phyloP scores from a whole-genome alignment of 2,329 filamentous ascomycete species.

The Colletotrichum tamarilloi region DNA sequence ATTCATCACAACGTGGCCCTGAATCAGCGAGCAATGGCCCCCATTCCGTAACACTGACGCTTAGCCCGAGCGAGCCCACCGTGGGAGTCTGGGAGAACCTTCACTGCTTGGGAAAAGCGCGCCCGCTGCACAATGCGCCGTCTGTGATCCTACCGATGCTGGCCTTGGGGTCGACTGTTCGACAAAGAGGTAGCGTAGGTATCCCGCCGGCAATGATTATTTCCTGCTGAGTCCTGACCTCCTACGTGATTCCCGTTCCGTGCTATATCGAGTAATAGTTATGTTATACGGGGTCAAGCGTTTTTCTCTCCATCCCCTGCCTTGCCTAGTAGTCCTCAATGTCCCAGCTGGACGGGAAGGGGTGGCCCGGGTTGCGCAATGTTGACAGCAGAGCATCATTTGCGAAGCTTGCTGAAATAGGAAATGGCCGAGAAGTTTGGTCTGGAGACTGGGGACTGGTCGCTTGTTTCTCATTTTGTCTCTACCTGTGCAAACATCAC shows the following conservation, averaged over 20 bases:
- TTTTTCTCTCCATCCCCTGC: neutral
- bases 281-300: too few relatives aligned
- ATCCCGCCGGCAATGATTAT: neutral
- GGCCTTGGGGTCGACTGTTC: neutral
- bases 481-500: slow-evolving; percentile 13
- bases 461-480: slow-evolving; percentile 21
- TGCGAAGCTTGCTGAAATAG: slow-evolving; percentile 22
- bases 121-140: slow-evolving; percentile 5
- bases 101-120: neutral
- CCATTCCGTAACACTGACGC: neutral
- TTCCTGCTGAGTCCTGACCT: neutral
- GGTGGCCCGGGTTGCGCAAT: slow-evolving; percentile 1
- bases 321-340: neutral
- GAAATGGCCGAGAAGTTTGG: slow-evolving; percentile 21
- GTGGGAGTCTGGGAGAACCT: slow-evolving; percentile 37
- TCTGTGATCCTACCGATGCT: neutral
- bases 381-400: slow-evolving; percentile 18
- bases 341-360: slow-evolving; percentile 11
- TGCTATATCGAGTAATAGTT: too few relatives aligned
- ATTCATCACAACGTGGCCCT: neutral
- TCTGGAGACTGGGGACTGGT: neutral
- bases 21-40: neutral
- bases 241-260: too few relatives aligned
- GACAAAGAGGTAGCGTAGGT: neutral
- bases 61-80: slow-evolving; percentile 6